Base-by-base conservation (phyloP, 1,139 yeast species). In the Candida neerlandica region DNA sequence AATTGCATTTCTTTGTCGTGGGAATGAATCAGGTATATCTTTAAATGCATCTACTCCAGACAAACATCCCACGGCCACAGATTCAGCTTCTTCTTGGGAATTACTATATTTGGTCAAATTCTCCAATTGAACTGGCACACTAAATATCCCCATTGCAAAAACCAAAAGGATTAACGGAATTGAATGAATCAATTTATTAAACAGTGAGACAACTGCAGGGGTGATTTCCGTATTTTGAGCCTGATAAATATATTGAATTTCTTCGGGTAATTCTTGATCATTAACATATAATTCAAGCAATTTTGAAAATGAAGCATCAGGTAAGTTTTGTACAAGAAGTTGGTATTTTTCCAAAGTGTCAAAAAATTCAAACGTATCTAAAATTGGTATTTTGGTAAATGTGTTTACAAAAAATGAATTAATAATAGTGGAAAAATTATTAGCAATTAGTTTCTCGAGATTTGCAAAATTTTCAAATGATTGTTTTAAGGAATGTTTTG, bases 351-450 rank as follows among this genome's bases (percentile, higher is more conserved):
- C 73, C 32, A 73, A 56, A 21, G 62, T 58, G 50, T 70, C 76
- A 44, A 72, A 55, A 35, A 73, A 60, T 35, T 61, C 62, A 27
- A 66, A 57, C 29, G 65, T 61, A 51, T 71, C 73, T 16, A 73
- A 52, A 7, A 70, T 62, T 1, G 77, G 78, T 7, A 68, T 56
- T 51, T 71, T 72, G 2, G 75, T 61, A 54, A 71, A 71, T 45
- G 70, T 67, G 51, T 71, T 68, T 26, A 69, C 56, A 49, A 73
- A 65, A 48, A 67, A 73, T 11, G 75, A 68, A 51, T 68, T 70
- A 34, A 70, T 53, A 29, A 66, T 53, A 21, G 34, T 49, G 19
- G 63, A 47, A 44, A 69, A 64, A 34, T 63, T 59, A 15, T 46
- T 49, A 11, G 50, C 51, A 21, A 71, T 48, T 1, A 69, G 55